A percentile compares a stretch with the other conserved stretches of the same genome.
phyloP scores from a whole-genome alignment of 495 filamentous ascomycete genomes.

The Aspergillus cavernicola region DNA sequence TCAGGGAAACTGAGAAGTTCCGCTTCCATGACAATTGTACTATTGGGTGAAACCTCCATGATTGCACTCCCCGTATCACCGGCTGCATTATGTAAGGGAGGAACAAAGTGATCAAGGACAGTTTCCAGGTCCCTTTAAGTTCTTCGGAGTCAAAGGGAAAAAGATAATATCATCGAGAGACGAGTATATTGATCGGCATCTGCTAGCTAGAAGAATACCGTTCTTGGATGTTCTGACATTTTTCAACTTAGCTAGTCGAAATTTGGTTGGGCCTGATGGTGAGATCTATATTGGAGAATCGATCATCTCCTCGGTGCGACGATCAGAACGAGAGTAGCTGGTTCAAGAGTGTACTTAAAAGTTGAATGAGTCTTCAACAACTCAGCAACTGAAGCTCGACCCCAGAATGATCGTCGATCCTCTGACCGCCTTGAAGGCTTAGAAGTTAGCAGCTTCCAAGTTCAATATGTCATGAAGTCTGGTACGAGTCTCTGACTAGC shows the following conservation, averaged over 20 bases:
- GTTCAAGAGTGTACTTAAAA: neutral
- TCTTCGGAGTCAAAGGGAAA: neutral
- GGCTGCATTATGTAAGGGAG: slow-evolving; percentile 14
- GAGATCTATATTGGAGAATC: neutral
- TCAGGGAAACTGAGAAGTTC: slow-evolving; percentile 39
- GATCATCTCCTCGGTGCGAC: neutral
- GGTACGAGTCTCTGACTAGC: neutral
- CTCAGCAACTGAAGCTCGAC: neutral
- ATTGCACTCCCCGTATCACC: slow-evolving; percentile 7
- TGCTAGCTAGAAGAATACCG: slow-evolving; percentile 3
- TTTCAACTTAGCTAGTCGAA: neutral
- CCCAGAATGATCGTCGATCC: slow-evolving; percentile 15
- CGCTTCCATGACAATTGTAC: slow-evolving; percentile 11
- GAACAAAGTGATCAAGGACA: slow-evolving; percentile 14
- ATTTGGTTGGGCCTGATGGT: neutral
- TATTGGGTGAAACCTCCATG: neutral
- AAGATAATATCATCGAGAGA: too few relatives aligned
- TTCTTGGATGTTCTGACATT: neutral
- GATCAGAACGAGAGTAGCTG: neutral
- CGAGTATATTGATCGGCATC: neutral
- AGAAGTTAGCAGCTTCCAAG: neutral
- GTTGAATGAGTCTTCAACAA: too few relatives aligned
- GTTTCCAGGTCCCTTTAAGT: neutral
- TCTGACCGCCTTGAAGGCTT: slow-evolving; percentile 12
- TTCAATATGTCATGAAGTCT: slow-evolving; percentile 9